phyloP scores from a whole-genome alignment of 768 basidiomycete species.

The Amanita brunnescens region DNA sequence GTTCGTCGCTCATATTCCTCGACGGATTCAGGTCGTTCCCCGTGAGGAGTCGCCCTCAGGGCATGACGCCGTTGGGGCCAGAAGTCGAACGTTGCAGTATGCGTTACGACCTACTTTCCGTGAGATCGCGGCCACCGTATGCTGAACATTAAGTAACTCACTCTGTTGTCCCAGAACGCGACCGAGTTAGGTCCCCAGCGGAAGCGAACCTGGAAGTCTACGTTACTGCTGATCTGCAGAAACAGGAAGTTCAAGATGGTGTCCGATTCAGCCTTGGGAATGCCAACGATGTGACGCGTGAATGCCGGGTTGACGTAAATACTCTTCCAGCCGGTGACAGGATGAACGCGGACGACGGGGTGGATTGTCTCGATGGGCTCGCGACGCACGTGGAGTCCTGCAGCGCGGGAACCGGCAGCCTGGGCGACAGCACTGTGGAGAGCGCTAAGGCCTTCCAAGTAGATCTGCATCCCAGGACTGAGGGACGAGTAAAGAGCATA shows the following conservation, averaged over 20 bases:
- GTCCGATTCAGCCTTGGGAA: slow-evolving; percentile 81
- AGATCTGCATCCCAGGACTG: slow-evolving; percentile 65
- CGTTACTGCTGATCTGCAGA: slow-evolving; percentile 59
- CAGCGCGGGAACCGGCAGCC: slow-evolving; percentile 64
- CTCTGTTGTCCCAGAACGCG: slow-evolving; percentile 86
- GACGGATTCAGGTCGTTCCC: slow-evolving; percentile 70
- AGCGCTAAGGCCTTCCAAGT: slow-evolving; percentile 65
- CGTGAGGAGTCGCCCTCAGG: slow-evolving; percentile 74
- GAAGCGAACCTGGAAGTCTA: slow-evolving; percentile 70
- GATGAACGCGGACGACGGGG: slow-evolving; percentile 79
- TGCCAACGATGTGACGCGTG: slow-evolving; percentile 67
- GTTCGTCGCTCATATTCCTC: slow-evolving; percentile 55
- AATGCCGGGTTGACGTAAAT: slow-evolving; percentile 78
- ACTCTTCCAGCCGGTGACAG: slow-evolving; percentile 78
- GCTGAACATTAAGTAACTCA: too few species aligned
- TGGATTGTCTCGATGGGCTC: slow-evolving; percentile 63
- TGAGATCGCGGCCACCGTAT: too few species aligned
- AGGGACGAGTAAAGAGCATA: slow-evolving; percentile 78
- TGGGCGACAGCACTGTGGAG: slow-evolving; percentile 74
- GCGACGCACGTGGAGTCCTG: slow-evolving; percentile 62
- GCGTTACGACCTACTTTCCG: slow-evolving; percentile 71
- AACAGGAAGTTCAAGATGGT: slow-evolving; percentile 61
- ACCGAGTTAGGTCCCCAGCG: slow-evolving; percentile 69
- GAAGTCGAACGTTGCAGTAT: slow-evolving; percentile 78
- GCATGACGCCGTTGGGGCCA: slow-evolving; percentile 74